A percentile compares a stretch with the other conserved stretches of the same genome.
These are phyloP conservation scores for Syzygium jambos DNA, from an alignment of 345 rosid species.

Conservation along the genomic window DNA sequence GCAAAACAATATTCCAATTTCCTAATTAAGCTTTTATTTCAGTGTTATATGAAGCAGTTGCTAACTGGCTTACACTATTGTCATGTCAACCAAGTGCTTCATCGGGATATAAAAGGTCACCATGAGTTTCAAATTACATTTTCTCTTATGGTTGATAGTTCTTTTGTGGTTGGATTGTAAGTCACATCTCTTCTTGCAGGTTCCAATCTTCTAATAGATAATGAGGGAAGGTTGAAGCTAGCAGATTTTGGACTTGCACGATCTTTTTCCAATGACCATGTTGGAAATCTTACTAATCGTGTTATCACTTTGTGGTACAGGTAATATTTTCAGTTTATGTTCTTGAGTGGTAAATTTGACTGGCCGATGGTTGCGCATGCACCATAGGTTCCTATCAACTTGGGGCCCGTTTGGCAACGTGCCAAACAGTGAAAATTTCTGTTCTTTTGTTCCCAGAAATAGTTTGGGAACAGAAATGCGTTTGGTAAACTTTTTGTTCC, in stretches of 20 bases:
- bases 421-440: too few relatives aligned
- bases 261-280: conserved; percentile 63
- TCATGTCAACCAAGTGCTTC: conserved; percentile 94
- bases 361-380: not conserved
- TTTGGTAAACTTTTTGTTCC: too few relatives aligned
- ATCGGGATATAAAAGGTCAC: conserved; percentile 90
- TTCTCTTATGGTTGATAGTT: not conserved
- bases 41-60: conserved; percentile 98
- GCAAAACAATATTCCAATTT: not conserved
- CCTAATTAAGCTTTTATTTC: conserved; percentile 1
- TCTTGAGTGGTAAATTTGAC: not conserved
- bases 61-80: conserved; percentile 95
- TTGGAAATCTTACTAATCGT: conserved; percentile 76
- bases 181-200: conserved; percentile 28
- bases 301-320: conserved; percentile 97
- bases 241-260: conserved; percentile 98
- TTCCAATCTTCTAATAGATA: conserved; percentile 93
- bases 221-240: conserved; percentile 85
- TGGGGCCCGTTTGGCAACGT: too few relatives aligned
- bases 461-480: too few relatives aligned
- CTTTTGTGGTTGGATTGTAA: not conserved
- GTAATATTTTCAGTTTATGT: conserved; percentile 18
- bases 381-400: not conserved
- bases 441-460: too few relatives aligned
- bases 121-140: not conserved